Evolutionary conservation across 192 early-diverging fungal genomes (phyloP).

Genomic region (Lunasporangiospora selenospora): DNA sequence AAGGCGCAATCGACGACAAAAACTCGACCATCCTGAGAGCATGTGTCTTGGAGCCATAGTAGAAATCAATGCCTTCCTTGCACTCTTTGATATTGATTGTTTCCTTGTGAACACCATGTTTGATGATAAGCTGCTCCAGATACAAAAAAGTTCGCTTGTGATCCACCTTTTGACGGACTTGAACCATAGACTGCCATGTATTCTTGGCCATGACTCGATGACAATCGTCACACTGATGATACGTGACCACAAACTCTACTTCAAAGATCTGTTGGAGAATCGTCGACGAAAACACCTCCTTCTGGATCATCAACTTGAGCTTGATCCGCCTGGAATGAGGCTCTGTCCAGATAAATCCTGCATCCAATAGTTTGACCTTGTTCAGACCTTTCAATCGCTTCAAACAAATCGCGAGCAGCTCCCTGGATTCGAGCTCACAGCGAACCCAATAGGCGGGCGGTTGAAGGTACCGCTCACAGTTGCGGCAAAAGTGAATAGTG

Average conservation of each 20-base stretch:
- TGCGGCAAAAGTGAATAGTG: conserved; percentile 94
- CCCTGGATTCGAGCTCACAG: conserved; percentile 87
- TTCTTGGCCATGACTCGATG: conserved; percentile 96
- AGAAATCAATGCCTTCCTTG: conserved; percentile 97
- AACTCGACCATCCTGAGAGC: conserved; percentile 98
- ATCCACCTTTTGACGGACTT: conserved; percentile 97
- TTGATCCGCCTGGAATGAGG: conserved; percentile 88
- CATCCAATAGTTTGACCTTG: conserved; percentile 96
- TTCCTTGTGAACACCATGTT: conserved; percentile 96
- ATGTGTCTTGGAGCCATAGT: conserved; percentile 87
- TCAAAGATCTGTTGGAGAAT: conserved; percentile 97
- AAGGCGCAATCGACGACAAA: conserved; percentile 83
- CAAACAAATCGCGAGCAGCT: conserved; percentile 91
- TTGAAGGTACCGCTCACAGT: conserved; percentile 97
- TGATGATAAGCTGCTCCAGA: conserved; percentile 97
- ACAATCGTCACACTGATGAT: conserved; percentile 97
- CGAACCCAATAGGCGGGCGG: conserved; percentile 92
- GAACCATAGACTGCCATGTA: conserved; percentile 98
- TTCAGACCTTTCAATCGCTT: conserved; percentile 92
- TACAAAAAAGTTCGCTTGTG: conserved; percentile 99
- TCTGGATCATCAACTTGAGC: conserved; percentile 98
- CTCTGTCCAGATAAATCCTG: conserved; percentile 99
- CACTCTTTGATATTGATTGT: conserved; percentile 98
- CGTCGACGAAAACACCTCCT: conserved; percentile 95
- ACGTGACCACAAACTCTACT: conserved; percentile 92